Evolutionary conservation across 202 grass and related monocot genomes (phyloP), one percentile per base, ranked within the genome.

Genomic region (Panicum hallii): DNA sequence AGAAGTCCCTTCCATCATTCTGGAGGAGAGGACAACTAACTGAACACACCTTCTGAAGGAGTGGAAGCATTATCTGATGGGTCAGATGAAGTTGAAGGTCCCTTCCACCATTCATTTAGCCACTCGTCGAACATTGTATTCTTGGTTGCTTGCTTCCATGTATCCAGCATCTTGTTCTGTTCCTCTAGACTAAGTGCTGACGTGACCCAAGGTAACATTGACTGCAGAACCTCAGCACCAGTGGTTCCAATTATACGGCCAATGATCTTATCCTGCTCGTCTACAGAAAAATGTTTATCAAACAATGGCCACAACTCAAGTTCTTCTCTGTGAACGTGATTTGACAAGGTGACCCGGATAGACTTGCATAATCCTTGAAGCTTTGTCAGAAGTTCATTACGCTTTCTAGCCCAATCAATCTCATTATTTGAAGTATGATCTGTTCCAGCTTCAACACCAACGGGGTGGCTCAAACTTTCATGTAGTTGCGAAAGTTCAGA

Each of bases 91-190:
- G 74, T 82, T 60, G 86, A 85, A 75, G 84, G 89, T 61, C 82
- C 88, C 63, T 89, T 89, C 96, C 96, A 96, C 96, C 96, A 99
- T 81, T 96, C 96, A 22, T 91, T 96, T 86, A 99, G 71, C 96
- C 96, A 99, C 79, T 99, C 96, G 87, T 96, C 91, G 66, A 99
- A 99, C 96, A 99, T 99, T 20, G 96, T 99, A 20, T 99, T 99
- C 48, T 94, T 96, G 0, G 93, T 91, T 74, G 86, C 93, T 74
- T 99, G 84, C 63, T 81, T 93, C 96, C 91, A 94, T 70, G 91
- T 94, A 81, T 99, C 96, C 86, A 99, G 67, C 90, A 99, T 94
- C 67, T 71, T 91, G 77, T 94, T 94, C 77, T 94, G 96, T 73
- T 99, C 96, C 63, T 99, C 93, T 81, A 89, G 86, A 50, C 58